Percentiles rank a stretch among this genome's conserved stretches.
Conservation (phyloP, 148 eudicot genomes). For the Camellia japonica region DNA sequence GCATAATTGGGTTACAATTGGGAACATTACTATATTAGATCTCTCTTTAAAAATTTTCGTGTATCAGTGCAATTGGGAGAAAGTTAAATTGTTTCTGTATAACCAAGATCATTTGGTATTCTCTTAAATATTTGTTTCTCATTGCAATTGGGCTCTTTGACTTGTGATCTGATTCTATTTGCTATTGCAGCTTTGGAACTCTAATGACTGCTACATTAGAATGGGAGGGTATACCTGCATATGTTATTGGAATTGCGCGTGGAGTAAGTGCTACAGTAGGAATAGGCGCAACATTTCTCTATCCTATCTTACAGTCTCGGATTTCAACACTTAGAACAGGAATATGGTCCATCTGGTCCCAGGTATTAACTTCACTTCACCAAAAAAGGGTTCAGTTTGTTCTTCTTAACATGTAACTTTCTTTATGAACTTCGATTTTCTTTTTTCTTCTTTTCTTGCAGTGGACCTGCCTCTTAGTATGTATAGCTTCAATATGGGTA, state of each 20-base stretch:
- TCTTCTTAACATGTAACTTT: no score
- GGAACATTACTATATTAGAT: no score
- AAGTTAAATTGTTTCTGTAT: background rate
- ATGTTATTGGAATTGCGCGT: slow-evolving; percentile 70
- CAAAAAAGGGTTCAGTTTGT: no score
- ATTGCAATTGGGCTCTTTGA: background rate
- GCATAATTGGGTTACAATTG: no score
- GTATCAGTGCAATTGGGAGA: no score
- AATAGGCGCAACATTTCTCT: slow-evolving; percentile 73
- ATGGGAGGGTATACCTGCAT: slow-evolving; percentile 88
- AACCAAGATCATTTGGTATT: background rate
- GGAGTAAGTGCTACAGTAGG: slow-evolving; percentile 86
- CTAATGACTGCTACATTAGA: slow-evolving; percentile 90
- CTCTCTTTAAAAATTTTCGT: no score
- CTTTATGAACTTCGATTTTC: background rate
- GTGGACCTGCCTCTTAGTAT: slow-evolving; percentile 74
- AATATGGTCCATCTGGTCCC: slow-evolving; percentile 96
- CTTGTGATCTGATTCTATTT: background rate
- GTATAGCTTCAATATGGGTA: slow-evolving; percentile 77
- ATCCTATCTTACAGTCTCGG: slow-evolving; percentile 66
- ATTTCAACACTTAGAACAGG: slow-evolving; percentile 80
- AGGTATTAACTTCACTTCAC: slow-evolving; percentile 36
- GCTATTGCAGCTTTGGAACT: slow-evolving; percentile 67
- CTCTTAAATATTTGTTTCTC: slow-evolving; percentile 3
- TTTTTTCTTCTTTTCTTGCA: slow-evolving; percentile 25